Evolutionary conservation across 2,329 filamentous ascomycete species (phyloP), one percentile per base, ranked within the genome.

Genomic region (Trichoderma asperellum): DNA sequence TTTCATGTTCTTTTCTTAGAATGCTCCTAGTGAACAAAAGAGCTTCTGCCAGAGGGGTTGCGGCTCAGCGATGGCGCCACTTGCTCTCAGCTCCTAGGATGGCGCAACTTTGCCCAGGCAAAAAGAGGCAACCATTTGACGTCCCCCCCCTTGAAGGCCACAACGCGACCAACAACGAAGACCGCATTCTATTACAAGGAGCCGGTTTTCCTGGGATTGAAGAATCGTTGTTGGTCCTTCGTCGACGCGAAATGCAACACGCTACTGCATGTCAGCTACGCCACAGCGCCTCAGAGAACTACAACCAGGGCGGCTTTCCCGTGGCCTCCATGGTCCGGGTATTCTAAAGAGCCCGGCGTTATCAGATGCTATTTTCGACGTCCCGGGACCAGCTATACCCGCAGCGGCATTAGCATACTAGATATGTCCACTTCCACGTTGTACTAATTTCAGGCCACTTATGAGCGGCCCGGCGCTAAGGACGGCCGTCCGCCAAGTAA

Each of bases 191-290:
- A 43, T 62, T 62, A 37, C 60, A 47, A 21, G 35, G 53, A 53
- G n/a, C 29, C 7, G 21, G 43, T 5, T 52, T 37, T 27, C 47
- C 29, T 53, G 12, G 16, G 21, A 7, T 62, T 4, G 18, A 18
- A 12, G n/a, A 62, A 24, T 18, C 34, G 43, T 7, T 53, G 60
- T 53, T 62, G 60, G 60, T 24, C 12, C 10, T 29, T 27, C 24
- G 1, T 21, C 29, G 35, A 56, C 24, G 34, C 52, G 7, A 65
- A 24, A 21, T 65, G 47, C 35, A 56, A 43, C 34, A 43, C 35
- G 16, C 34, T 52, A 34, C 60, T 53, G 60, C 43, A 24, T 35
- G 32, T 63, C 18, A 63, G 43, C 43, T 47, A 37, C 60, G 61
- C 6, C 49, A 40, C 34, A 10, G 61, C 60, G 61, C 3, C 49